Evolutionary conservation across 2,329 filamentous ascomycete species (phyloP), one percentile per base, ranked within the genome.

Genomic region (Hyphodiscus sp.): DNA sequence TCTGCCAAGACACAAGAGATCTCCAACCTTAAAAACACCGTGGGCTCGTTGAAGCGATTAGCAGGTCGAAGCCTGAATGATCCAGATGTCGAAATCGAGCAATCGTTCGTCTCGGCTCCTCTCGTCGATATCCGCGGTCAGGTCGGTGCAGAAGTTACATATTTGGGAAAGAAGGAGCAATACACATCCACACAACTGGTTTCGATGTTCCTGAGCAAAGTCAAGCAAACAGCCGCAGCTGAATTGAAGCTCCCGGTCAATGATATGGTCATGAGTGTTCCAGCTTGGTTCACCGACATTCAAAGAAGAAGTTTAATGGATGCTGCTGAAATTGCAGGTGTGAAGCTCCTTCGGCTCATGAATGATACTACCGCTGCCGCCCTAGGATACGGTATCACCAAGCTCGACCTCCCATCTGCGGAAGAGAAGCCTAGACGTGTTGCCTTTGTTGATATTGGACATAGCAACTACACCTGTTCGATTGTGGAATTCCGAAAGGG

Each of bases 21-120:
- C 71, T 96, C 92, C 69, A 99, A 99, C 80, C 84, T 97, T 69
- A 99, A 97, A 80, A 99, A 99, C 82, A 99, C 94, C 64, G 89
- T 99, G 75, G 80, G 83, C 72, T 91, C 84, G 63, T 82, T 99
- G 67, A 96, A 96, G 78, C 89, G 94, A 68, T 85, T 99, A 65
- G 87, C 87, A 68, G 94, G 94, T 69, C 90, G 94, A 70, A 79
- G 81, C 59, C 81, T 92, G 74, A 86, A 80, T 71, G 94, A 99
- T 70, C 91, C 94, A 69, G 94, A 99, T 80, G 80, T 96, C 60
- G 82, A 91, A 74, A 81, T 94, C 69, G 94, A 99, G 81, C 88
- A 95, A 76, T 81, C 95, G 69, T 96, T 83, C 74, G 85, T 95
- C 69, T 91, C 91, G 41, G 89, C 91, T 49, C 79, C 85, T 56